Base-by-base conservation (phyloP, 495 filamentous ascomycete genomes). In the Penicillium atrosanguineum region DNA sequence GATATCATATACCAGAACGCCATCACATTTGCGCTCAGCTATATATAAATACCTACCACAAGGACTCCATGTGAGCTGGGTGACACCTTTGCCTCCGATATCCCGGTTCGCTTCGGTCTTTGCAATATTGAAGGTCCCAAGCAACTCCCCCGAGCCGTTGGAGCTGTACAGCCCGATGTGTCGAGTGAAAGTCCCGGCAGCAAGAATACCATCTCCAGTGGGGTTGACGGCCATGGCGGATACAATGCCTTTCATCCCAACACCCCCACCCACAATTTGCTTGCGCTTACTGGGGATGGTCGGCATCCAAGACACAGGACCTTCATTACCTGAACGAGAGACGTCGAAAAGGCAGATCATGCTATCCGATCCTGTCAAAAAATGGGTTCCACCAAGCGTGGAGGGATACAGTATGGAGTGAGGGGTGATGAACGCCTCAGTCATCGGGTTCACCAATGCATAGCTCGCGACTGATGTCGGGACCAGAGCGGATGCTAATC, bases 21-120 rank as follows among this genome's bases (percentile, higher is more conserved):
- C 87, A 37, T 81, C 76, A 46, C 89, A 87, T 59, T 82, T 83
- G 31, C 95, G 80, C 75, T 97, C 95, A n/a, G 84, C 87, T 15
- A 95, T 82, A 60, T 89, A 85, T 29, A 98, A 70, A 70, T 96
- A 97, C 53, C 83, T 75, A n/a, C 90, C 93, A 72, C 90, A 93
- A 0, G 83, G 80, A 58, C 88, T 93, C 92, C 90, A 96, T 2
- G 78, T 45, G 12, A 89, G 74, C 59, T 94, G 87, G 26, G 84
- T 86, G 18, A 97, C 68, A 3, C 94, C 93, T 0, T 69, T 70
- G 1, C 90, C 90, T 1, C 78, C 79, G 3, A 85, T 73, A 4
- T 69, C 62, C 5, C 63, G 62, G 18, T 72, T 69, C 2, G 71
- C 72, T 6, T 67, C 65, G 0, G 70, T 73, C 38, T 69, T 71